A percentile compares a stretch with the other conserved stretches of the same genome.
These are phyloP conservation scores for Sporormia fimetaria DNA, from an alignment of 495 filamentous ascomycete species.

Conservation along the genomic window DNA sequence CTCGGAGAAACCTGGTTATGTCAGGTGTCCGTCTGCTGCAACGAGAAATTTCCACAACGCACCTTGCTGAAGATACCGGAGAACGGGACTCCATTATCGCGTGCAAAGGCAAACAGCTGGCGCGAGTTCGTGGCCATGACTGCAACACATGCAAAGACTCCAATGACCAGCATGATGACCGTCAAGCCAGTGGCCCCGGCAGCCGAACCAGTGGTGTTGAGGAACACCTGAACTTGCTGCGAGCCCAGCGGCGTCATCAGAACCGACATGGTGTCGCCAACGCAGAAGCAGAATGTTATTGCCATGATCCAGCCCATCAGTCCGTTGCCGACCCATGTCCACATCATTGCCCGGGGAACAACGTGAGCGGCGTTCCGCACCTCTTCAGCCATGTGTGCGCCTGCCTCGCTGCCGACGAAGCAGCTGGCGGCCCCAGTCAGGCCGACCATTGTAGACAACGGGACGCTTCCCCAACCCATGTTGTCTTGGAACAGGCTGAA, in stretches of 20 bases:
- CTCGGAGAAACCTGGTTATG: constrained; percentile 33
- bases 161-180: constrained; percentile 7
- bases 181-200: constrained; percentile 13
- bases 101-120: constrained; percentile 20
- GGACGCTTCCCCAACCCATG: constrained; percentile 27
- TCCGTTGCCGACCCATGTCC: constrained; percentile 23
- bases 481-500: constrained; percentile 23
- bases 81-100: constrained; percentile 22
- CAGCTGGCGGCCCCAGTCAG: constrained; percentile 3
- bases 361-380: constrained; percentile 19
- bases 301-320: constrained; percentile 21
- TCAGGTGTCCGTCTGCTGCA: neutral
- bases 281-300: constrained; percentile 22
- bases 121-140: constrained; percentile 13
- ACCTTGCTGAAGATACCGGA: neutral
- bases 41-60: neutral
- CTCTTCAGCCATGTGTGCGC: constrained; percentile 27
- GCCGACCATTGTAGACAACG: constrained; percentile 10
- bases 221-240: constrained; percentile 17
- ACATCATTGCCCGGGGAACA: constrained; percentile 26
- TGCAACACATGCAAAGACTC: constrained; percentile 5
- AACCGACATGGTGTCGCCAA: constrained; percentile 6
- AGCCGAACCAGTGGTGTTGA: constrained; percentile 6
- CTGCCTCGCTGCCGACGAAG: constrained; percentile 18
- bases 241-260: constrained; percentile 3